Evolutionary conservation across 2,329 filamentous ascomycete genomes (phyloP).

Genomic region (Sclerotinia borealis): DNA sequence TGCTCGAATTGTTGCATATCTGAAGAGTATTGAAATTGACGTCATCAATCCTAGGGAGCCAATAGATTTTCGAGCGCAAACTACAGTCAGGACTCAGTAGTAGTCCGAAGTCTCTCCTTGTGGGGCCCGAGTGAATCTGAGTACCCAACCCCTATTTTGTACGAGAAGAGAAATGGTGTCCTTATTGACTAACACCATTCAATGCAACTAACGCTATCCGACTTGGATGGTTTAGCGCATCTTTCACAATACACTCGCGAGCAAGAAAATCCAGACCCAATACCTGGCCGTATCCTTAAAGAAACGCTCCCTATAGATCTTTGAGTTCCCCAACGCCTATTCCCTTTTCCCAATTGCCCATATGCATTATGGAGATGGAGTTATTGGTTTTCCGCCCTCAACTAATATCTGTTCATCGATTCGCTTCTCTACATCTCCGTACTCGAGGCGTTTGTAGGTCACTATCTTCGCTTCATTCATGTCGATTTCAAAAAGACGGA

Average conservation of each 20-base stretch:
- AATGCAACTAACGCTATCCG: neutral
- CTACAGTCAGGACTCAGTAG: too few species aligned
- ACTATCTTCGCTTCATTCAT: constrained; percentile 82
- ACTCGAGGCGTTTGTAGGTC: constrained; percentile 88
- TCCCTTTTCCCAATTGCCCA: neutral
- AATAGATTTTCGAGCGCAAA: too few species aligned
- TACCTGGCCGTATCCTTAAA: neutral
- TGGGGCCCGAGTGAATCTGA: too few species aligned
- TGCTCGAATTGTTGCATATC: too few species aligned
- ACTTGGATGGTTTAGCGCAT: neutral
- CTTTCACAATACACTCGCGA: neutral
- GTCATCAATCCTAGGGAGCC: too few species aligned
- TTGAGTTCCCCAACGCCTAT: neutral
- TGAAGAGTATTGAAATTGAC: too few species aligned
- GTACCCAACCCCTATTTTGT: too few species aligned
- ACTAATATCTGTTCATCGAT: constrained; percentile 63
- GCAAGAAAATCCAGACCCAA: neutral
- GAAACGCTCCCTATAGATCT: neutral
- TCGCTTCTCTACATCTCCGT: constrained; percentile 46
- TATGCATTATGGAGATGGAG: neutral
- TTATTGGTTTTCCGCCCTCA: constrained; percentile 44
- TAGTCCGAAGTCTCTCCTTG: too few species aligned
- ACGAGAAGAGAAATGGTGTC: neutral
- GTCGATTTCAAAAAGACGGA: constrained; percentile 89
- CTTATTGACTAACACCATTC: neutral